Conservation (phyloP, 2,329 filamentous ascomycete species). For the Aspergillus sp. region DNA sequence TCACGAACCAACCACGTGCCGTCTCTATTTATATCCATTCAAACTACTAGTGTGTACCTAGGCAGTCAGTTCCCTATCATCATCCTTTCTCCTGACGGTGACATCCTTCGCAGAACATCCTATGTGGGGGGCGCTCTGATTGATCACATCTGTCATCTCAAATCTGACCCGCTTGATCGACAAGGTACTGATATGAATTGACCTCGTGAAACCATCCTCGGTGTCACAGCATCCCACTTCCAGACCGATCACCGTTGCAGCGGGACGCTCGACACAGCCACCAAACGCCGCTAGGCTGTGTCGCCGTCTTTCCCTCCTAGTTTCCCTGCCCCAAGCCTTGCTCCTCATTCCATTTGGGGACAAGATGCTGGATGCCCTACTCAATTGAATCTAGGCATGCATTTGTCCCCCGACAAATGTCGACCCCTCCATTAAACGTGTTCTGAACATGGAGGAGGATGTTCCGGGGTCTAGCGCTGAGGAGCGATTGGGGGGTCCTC, state of each 20-base stretch:
- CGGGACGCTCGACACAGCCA: constrained; percentile 18
- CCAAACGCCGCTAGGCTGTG: constrained; percentile 15
- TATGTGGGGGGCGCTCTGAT: too few species aligned
- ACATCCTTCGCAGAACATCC: background rate
- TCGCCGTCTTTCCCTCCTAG: constrained; percentile 8
- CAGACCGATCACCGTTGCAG: constrained; percentile 17
- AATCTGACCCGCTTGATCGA: background rate
- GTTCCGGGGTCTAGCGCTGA: constrained; percentile 15
- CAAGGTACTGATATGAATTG: background rate
- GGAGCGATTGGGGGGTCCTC: constrained; percentile 14
- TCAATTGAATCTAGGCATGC: constrained; percentile 19
- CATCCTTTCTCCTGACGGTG: background rate
- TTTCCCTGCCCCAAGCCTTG: constrained; percentile 1
- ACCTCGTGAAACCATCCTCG: background rate
- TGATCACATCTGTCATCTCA: background rate
- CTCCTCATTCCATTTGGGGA: constrained; percentile 4
- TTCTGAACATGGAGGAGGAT: constrained; percentile 25
- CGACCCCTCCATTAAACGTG: constrained; percentile 7
- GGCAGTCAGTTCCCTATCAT: background rate
- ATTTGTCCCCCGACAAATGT: constrained; percentile 16
- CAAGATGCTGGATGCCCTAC: constrained; percentile 11
- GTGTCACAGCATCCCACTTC: background rate
- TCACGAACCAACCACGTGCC: constrained; percentile 15
- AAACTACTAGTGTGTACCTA: background rate
- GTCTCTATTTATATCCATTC: constrained; percentile 13